phyloP scores from a whole-genome alignment of 2,329 filamentous ascomycete genomes.

The Penicillium aurantiogriseum region DNA sequence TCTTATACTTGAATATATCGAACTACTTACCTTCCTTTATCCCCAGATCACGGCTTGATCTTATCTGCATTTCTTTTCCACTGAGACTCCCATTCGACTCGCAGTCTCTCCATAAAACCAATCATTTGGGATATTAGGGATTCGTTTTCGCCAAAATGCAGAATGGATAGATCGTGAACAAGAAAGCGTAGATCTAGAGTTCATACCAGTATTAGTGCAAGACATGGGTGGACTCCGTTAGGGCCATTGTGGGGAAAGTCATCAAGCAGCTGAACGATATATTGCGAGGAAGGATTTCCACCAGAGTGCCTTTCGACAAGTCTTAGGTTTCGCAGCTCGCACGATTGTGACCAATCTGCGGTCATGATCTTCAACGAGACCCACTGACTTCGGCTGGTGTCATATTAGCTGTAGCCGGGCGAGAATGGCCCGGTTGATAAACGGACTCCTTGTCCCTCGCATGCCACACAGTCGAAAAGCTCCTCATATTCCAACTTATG shows the following conservation, averaged over 20 bases:
- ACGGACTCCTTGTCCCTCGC: slow-evolving; percentile 33
- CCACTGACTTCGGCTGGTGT: slow-evolving; percentile 18
- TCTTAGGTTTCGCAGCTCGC: slow-evolving; percentile 22
- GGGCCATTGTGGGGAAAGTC: slow-evolving; percentile 31
- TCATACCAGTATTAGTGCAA: slow-evolving; percentile 17
- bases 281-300: slow-evolving; percentile 17
- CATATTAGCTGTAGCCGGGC: slow-evolving; percentile 5
- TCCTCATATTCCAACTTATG: slow-evolving; percentile 49
- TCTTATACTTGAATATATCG: background rate
- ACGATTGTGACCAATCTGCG: slow-evolving; percentile 19
- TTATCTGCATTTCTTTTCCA: slow-evolving; percentile 16
- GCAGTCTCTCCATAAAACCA: slow-evolving; percentile 20
- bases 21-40: background rate
- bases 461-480: slow-evolving; percentile 47
- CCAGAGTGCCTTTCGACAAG: slow-evolving; percentile 7
- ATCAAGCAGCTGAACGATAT: slow-evolving; percentile 31
- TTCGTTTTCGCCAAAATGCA: slow-evolving; percentile 19
- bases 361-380: slow-evolving; percentile 36
- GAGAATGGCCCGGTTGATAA: background rate
- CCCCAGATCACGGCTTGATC: slow-evolving; percentile 3
- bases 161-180: slow-evolving; percentile 20
- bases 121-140: slow-evolving; percentile 23
- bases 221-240: slow-evolving; percentile 35
- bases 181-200: slow-evolving; percentile 22
- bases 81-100: slow-evolving; percentile 19